These are phyloP conservation scores for Elsinoe australis DNA, from an alignment of 2,329 filamentous ascomycete species.

Conservation along the genomic window DNA sequence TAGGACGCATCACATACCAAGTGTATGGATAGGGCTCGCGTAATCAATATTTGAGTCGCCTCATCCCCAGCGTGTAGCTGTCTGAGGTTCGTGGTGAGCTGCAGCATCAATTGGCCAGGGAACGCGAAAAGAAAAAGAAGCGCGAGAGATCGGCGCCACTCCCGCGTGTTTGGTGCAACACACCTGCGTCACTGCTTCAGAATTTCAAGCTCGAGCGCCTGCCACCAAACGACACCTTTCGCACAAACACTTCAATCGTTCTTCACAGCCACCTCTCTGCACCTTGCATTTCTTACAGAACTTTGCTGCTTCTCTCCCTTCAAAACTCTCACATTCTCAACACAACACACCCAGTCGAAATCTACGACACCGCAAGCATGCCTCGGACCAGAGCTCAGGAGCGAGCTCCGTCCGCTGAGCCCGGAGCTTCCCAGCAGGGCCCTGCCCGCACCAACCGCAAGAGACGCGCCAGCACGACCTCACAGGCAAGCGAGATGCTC, in stretches of 20 bases:
- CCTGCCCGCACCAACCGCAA: conserved; percentile 17
- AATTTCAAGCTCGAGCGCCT: conserved; percentile 14
- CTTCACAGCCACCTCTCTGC: conserved; percentile 1
- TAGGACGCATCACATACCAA: no score
- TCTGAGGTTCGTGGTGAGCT: background rate
- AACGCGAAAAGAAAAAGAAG: background rate
- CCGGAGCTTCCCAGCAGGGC: conserved; percentile 5
- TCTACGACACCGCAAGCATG: conserved; percentile 1
- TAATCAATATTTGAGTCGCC: no score
- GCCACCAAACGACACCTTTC: conserved; percentile 8
- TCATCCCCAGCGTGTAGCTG: conserved; percentile 2
- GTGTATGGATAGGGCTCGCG: no score
- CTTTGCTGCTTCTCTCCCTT: background rate
- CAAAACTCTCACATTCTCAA: background rate
- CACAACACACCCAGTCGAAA: background rate
- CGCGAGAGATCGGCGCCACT: conserved; percentile 13
- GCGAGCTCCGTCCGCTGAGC: conserved; percentile 15
- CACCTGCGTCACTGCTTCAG: conserved; percentile 4
- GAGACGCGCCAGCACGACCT: conserved; percentile 19
- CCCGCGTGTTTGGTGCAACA: conserved; percentile 10
- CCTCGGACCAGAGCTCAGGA: conserved; percentile 20
- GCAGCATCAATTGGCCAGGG: conserved; percentile 13
- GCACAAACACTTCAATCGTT: background rate
- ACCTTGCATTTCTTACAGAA: background rate
- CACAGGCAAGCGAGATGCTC: conserved; percentile 12